Evolutionary conservation across 2,329 filamentous ascomycete species (phyloP).

Genomic region (Fusarium sp.): DNA sequence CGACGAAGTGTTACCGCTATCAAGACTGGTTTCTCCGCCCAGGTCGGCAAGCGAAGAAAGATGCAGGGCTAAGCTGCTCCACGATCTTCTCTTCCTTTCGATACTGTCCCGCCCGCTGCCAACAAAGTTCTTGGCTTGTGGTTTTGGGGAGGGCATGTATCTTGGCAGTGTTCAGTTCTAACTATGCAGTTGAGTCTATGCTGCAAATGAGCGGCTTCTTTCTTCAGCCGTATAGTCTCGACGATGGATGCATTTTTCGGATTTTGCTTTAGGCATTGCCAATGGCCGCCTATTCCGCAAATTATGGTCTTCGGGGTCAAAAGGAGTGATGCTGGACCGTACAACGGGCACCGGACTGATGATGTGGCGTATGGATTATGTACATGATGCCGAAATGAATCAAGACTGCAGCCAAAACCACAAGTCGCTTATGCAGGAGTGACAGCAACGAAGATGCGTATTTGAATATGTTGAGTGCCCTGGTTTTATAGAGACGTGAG

Average conservation of each 20-base stretch:
- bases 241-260: slow-evolving; percentile 30
- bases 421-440: neutral
- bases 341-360: slow-evolving; percentile 32
- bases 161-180: slow-evolving; percentile 7
- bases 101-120: slow-evolving; percentile 1
- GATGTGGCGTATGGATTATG: slow-evolving; percentile 40
- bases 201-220: neutral
- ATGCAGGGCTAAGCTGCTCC: slow-evolving; percentile 73
- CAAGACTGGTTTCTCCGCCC: slow-evolving; percentile 99
- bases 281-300: slow-evolving; percentile 21
- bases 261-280: slow-evolving; percentile 29
- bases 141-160: slow-evolving; percentile 11
- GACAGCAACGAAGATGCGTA: neutral
- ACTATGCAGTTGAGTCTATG: slow-evolving; percentile 7
- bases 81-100: slow-evolving; percentile 1
- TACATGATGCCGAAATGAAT: slow-evolving; percentile 44
- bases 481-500: neutral
- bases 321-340: slow-evolving; percentile 30
- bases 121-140: slow-evolving; percentile 12
- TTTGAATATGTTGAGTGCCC: neutral
- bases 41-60: slow-evolving; percentile 98
- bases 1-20: slow-evolving; percentile 93
- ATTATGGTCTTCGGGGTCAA: slow-evolving; percentile 30
- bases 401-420: slow-evolving; percentile 28
- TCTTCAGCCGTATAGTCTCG: slow-evolving; percentile 1